Percentiles rank a stretch among this genome's conserved stretches.
Conservation (phyloP, 2,329 filamentous ascomycete genomes). For the Penicillium rolfsii region DNA sequence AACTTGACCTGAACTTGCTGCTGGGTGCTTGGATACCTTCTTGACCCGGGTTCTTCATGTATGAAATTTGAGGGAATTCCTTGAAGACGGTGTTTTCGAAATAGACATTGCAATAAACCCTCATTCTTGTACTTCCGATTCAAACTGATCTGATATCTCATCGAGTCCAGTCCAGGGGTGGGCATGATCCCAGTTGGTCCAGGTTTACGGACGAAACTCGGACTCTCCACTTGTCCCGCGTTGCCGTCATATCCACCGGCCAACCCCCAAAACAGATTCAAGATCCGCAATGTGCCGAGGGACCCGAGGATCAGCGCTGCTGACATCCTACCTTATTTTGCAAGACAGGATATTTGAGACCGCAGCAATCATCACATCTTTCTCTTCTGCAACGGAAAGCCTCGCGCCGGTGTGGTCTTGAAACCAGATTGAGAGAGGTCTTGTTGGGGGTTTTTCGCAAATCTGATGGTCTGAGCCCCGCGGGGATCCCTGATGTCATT, state of each 20-base stretch:
- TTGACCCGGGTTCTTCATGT: background rate
- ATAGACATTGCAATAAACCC: no score
- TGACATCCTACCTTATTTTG: background rate
- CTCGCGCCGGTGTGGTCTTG: background rate
- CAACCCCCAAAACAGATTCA: constrained; percentile 2
- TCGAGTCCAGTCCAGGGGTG: background rate
- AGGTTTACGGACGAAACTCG: constrained; percentile 9
- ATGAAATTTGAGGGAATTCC: background rate
- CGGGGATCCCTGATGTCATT: constrained; percentile 27
- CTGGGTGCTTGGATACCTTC: background rate
- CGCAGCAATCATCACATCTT: no score
- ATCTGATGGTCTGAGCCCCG: background rate
- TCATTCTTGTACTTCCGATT: background rate
- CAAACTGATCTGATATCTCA: background rate
- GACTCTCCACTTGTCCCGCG: constrained; percentile 12
- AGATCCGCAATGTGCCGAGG: constrained; percentile 20
- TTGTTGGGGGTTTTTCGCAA: background rate
- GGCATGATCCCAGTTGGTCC: no score
- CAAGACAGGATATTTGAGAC: background rate
- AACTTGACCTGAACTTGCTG: background rate
- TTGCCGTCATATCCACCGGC: constrained; percentile 14
- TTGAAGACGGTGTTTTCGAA: no score
- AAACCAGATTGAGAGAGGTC: background rate
- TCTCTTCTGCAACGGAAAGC: background rate
- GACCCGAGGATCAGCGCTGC: constrained; percentile 17